Evolutionary conservation across 78 protist genomes (phyloP).

Genomic region (Isochrysis galbana): DNA sequence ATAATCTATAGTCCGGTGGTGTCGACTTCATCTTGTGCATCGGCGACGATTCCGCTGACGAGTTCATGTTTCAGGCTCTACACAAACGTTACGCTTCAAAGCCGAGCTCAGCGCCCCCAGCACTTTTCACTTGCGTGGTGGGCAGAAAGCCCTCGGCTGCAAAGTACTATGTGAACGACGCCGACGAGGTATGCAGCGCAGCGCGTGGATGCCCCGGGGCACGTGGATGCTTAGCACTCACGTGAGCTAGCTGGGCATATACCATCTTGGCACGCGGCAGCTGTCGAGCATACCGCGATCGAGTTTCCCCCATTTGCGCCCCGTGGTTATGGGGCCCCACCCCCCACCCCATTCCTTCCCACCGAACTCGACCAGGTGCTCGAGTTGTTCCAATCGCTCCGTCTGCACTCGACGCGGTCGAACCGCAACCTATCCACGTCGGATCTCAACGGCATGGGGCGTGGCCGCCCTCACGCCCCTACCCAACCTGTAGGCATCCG

Average conservation of each 20-base stretch:
- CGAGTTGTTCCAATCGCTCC: conserved; percentile 16
- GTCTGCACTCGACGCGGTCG: conserved; percentile 1
- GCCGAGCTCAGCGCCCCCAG: neutral
- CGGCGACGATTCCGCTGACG: conserved; percentile 14
- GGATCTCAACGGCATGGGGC: neutral
- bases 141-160: conserved; percentile 1
- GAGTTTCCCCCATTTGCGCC: no score
- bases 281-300: no score
- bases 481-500: no score
- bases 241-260: no score
- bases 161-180: neutral
- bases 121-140: neutral
- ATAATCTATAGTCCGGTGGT: neutral
- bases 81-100: neutral
- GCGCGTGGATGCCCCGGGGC: no score
- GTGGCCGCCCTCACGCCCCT: no score
- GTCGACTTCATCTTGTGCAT: conserved; percentile 22
- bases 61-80: neutral
- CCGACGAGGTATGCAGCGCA: no score
- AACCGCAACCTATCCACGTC: neutral
- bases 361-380: no score
- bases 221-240: no score
- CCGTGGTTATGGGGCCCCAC: no score
- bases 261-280: no score
- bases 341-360: no score